Evolutionary conservation across 176 grass and related monocot genomes (phyloP).

Genomic region (Musa troglodytarum): DNA sequence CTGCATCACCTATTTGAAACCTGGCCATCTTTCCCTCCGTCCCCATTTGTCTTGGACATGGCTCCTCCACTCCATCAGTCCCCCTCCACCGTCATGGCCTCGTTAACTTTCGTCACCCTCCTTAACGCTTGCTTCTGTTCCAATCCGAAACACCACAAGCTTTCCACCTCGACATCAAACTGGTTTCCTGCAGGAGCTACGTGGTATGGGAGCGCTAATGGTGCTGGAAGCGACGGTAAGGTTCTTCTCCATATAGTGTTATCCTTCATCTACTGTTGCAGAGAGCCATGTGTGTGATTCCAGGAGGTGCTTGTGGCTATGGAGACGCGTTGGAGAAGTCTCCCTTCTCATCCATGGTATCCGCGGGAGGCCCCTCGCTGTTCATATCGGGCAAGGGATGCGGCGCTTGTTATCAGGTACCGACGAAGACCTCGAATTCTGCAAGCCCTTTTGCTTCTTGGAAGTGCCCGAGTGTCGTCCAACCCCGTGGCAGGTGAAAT

Average conservation of each 20-base stretch:
- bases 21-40: not conserved
- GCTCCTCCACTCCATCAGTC: slow-evolving; percentile 44
- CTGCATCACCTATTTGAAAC: too few relatives aligned
- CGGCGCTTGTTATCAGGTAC: slow-evolving; percentile 86
- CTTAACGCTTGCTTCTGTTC: slow-evolving; percentile 11
- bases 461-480: not conserved
- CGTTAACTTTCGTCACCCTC: slow-evolving; percentile 14
- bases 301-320: slow-evolving; percentile 89
- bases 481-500: not conserved
- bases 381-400: slow-evolving; percentile 72
- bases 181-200: slow-evolving; percentile 61
- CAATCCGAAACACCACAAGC: slow-evolving; percentile 23
- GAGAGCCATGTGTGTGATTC: not conserved
- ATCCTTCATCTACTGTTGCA: too few relatives aligned
- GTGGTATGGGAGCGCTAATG: slow-evolving; percentile 77
- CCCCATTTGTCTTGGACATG: not conserved
- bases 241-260: not conserved
- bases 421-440: not conserved
- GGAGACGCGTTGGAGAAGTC: slow-evolving; percentile 35
- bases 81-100: not conserved
- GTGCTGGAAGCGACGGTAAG: slow-evolving; percentile 74
- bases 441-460: not conserved
- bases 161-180: slow-evolving; percentile 25
- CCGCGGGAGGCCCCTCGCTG: slow-evolving; percentile 57
- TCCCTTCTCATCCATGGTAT: slow-evolving; percentile 61